phyloP scores from a whole-genome alignment of 192 early-diverging fungal species.

The Radiomyces spectabilis region DNA sequence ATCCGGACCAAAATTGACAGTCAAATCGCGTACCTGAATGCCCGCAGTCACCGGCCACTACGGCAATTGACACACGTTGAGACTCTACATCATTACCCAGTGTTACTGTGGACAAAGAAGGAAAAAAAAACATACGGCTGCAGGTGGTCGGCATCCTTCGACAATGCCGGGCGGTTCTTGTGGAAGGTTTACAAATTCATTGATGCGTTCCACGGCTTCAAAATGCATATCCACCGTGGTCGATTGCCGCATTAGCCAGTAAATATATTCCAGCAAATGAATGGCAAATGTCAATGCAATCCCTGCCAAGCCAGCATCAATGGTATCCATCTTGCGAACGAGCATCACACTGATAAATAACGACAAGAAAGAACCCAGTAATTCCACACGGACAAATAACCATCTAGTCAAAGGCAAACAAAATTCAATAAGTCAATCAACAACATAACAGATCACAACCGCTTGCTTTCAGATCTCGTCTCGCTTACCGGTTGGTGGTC shows the following conservation, averaged over 20 bases:
- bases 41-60: conserved; percentile 54
- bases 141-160: conserved; percentile 34
- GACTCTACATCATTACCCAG: no score
- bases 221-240: conserved; percentile 79
- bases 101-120: neutral
- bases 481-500: conserved; percentile 57
- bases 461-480: neutral
- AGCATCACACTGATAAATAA: conserved; percentile 51
- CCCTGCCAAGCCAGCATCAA: conserved; percentile 80
- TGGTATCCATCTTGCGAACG: conserved; percentile 32
- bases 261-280: conserved; percentile 63
- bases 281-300: conserved; percentile 75
- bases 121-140: conserved; percentile 18
- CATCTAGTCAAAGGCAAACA: conserved; percentile 3
- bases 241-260: conserved; percentile 73
- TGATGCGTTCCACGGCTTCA: conserved; percentile 76
- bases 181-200: conserved; percentile 71
- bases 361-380: conserved; percentile 9
- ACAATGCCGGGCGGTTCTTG: conserved; percentile 66
- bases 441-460: no score
- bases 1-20: conserved; percentile 31
- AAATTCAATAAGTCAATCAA: neutral
- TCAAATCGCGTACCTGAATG: conserved; percentile 53
- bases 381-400: conserved; percentile 22
- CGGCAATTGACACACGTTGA: no score